These are phyloP conservation scores for Eucommia ulmoides DNA, from an alignment of 257 asterid species.

Conservation along the genomic window DNA sequence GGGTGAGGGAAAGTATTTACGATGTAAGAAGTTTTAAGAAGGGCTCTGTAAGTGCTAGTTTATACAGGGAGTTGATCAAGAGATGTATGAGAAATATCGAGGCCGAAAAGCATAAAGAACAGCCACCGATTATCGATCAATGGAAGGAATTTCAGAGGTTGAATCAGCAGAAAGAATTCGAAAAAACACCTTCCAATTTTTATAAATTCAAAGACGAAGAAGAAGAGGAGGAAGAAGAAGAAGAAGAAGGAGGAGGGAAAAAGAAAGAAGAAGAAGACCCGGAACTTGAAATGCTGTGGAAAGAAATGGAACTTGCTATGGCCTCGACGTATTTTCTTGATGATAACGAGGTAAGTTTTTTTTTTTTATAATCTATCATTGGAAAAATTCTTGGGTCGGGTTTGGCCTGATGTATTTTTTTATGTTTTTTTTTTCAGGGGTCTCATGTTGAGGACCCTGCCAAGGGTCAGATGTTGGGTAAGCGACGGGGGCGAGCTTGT, in stretches of 20 bases:
- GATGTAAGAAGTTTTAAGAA: slow-evolving; percentile 66
- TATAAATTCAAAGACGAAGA: no score
- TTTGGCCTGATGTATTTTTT: background rate
- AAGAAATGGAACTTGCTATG: slow-evolving; percentile 88
- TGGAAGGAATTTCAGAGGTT: slow-evolving; percentile 72
- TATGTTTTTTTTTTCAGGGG: slow-evolving; percentile 25
- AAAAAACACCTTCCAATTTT: slow-evolving; percentile 38
- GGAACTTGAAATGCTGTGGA: slow-evolving; percentile 83
- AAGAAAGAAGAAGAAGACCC: slow-evolving; percentile 49
- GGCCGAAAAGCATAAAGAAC: slow-evolving; percentile 54
- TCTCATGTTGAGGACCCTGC: slow-evolving; percentile 18
- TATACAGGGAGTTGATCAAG: slow-evolving; percentile 68
- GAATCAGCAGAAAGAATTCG: slow-evolving; percentile 79
- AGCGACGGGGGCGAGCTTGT: slow-evolving; percentile 25
- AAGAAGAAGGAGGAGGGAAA: no score
- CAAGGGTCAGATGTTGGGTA: slow-evolving; percentile 22
- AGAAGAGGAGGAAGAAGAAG: no score
- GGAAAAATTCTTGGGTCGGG: background rate
- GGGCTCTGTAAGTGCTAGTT: slow-evolving; percentile 64
- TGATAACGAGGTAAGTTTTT: slow-evolving; percentile 49
- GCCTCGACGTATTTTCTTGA: slow-evolving; percentile 78
- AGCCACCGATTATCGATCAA: slow-evolving; percentile 71
- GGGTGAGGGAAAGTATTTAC: slow-evolving; percentile 63
- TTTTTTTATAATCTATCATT: background rate
- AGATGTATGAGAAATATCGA: slow-evolving; percentile 85